phyloP scores from a whole-genome alignment of 2,329 filamentous ascomycete genomes.

The Macrophomina pseudophaseolina region DNA sequence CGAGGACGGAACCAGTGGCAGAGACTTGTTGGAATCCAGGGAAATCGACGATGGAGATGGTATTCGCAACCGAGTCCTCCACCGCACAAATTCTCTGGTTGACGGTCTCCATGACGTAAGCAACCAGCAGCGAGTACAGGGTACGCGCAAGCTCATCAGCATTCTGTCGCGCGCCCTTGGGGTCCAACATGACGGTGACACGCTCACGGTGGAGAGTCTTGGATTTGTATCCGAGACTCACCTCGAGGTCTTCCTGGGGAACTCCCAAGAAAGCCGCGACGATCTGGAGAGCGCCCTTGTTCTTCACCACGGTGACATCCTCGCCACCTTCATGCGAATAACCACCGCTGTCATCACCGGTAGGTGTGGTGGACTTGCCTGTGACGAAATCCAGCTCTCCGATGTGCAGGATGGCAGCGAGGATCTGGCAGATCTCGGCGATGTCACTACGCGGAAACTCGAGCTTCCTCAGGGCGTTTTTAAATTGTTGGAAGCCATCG shows the following conservation, averaged over 20 bases:
- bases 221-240: slow-evolving; percentile 90
- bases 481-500: slow-evolving; percentile 96
- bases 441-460: slow-evolving; percentile 94
- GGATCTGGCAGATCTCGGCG: slow-evolving; percentile 93
- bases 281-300: slow-evolving; percentile 85
- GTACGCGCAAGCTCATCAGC: slow-evolving; percentile 94
- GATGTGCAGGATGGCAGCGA: slow-evolving; percentile 94
- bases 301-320: slow-evolving; percentile 84
- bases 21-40: slow-evolving; percentile 88
- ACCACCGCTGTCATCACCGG: slow-evolving; percentile 89
- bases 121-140: slow-evolving; percentile 90
- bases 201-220: slow-evolving; percentile 95
- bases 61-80: slow-evolving; percentile 90
- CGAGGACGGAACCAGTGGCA: slow-evolving; percentile 81
- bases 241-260: slow-evolving; percentile 78
- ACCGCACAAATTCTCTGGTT: slow-evolving; percentile 87
- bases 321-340: slow-evolving; percentile 95
- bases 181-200: slow-evolving; percentile 98
- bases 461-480: slow-evolving; percentile 89
- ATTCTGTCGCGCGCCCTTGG: slow-evolving; percentile 84
- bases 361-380: slow-evolving; percentile 76
- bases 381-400: slow-evolving; percentile 94
- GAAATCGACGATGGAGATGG: slow-evolving; percentile 93
- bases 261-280: slow-evolving; percentile 96
- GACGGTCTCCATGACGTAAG: slow-evolving; percentile 89